Evolutionary conservation across 2,329 filamentous ascomycete genomes (phyloP), one percentile per base, ranked within the genome.

Genomic region (Rhinocladiella mackenziei): DNA sequence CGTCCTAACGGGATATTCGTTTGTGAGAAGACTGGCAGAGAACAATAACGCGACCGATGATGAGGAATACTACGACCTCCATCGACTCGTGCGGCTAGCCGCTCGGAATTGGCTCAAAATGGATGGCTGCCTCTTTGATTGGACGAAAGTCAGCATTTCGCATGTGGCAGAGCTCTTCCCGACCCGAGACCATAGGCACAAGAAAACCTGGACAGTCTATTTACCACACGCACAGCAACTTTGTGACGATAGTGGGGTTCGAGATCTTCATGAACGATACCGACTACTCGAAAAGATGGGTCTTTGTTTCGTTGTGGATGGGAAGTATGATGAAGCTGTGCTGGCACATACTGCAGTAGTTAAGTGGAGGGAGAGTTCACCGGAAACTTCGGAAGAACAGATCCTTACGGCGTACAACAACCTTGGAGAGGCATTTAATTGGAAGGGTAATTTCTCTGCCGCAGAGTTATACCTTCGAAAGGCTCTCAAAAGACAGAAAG

Each of bases 281-380:
- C 8, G 22, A 23, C 39, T 51, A 15, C 33, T 54, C 18, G 29
- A 30, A 26, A 49, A 40, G 30, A 52, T 43, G 23, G 48, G 44
- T 13, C 7, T 17, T 4, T 51, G 48, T 35, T 69, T 97, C 51
- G 84, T 89, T 62, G 79, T 79, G 18, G 81, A 80, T 18, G 89
- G 84, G 26, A 84, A 85, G 70, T 78, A 80, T n/a, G 89, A 96
- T 51, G 85, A 91, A 63, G 91, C 91, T 11, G 67, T 96, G 48
- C 76, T 79, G 35, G 67, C 96, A 51, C 69, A 44, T 29, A 17
- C 22, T 7, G 5, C 19, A 4, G 44, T 44, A 2, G 48, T 33
- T 9, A 3, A 32, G 9, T 44, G 38, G 37, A 42, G 36, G 23
- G 46, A 45, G 35, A 9, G 15, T 10, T 30, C 22, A 22, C 32